Conservation (phyloP, 768 basidiomycete genomes). For the Amanita rubescens region DNA sequence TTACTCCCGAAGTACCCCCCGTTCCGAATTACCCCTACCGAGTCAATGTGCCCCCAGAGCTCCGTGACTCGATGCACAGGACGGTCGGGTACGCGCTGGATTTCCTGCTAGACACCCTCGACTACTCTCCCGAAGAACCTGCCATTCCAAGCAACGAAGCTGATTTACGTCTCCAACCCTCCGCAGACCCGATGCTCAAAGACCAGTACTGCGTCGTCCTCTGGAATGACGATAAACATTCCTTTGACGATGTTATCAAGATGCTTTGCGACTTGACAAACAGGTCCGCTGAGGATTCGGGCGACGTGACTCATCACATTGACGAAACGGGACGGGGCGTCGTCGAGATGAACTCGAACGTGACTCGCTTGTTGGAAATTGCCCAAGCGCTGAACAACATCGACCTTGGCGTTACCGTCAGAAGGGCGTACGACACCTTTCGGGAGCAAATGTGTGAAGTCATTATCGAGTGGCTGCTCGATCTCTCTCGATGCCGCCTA, state of each 20-base stretch:
- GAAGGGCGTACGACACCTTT: conserved; percentile 82
- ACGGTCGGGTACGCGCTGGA: conserved; percentile 76
- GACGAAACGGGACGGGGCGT: conserved; percentile 81
- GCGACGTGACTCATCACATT: conserved; percentile 47
- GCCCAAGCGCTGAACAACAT: conserved; percentile 79
- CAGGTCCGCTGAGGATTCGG: conserved; percentile 50
- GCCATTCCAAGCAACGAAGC: conserved; percentile 57
- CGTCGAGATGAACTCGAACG: conserved; percentile 63
- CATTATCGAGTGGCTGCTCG: conserved; percentile 81
- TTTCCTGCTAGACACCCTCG: conserved; percentile 76
- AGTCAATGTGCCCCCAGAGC: conserved; percentile 49
- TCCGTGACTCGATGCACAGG: conserved; percentile 66
- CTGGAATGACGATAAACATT: conserved; percentile 98
- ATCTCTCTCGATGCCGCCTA: conserved; percentile 67
- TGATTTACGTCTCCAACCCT: conserved; percentile 65
- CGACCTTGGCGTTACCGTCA: conserved; percentile 86
- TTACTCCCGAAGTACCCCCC: conserved; percentile 48
- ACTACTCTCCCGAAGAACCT: conserved; percentile 75
- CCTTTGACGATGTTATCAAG: conserved; percentile 78
- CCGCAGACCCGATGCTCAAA: conserved; percentile 71
- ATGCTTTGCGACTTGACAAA: conserved; percentile 54
- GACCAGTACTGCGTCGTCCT: conserved; percentile 78
- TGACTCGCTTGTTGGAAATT: conserved; percentile 56
- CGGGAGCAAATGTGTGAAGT: conserved; percentile 79
- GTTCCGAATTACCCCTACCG: conserved; percentile 55